Conservation (phyloP, 352 stramenopile species). For the Pelagophyceae sp. region DNA sequence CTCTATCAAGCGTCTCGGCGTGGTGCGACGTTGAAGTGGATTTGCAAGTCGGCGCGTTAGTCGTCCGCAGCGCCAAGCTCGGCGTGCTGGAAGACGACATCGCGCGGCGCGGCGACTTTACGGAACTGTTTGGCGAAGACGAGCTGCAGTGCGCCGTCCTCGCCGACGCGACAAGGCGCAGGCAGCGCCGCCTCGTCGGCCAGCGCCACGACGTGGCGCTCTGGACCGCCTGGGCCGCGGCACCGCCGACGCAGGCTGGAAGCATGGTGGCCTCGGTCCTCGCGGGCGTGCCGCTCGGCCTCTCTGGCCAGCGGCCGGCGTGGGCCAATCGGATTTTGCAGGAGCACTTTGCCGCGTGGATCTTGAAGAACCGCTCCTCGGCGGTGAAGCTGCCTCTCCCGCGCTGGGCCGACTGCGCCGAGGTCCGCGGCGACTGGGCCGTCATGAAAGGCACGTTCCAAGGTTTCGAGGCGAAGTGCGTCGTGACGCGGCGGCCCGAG, state of each 20-base stretch:
- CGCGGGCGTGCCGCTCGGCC: neutral
- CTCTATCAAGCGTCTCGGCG: conserved; percentile 30
- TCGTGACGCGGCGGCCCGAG: conserved; percentile 60
- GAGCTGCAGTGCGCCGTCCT: conserved; percentile 62
- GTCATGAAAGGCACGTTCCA: no score
- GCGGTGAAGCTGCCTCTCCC: no score
- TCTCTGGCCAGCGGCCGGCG: neutral
- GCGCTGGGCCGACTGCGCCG: neutral
- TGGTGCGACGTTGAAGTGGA: conserved; percentile 68
- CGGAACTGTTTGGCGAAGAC: conserved; percentile 37
- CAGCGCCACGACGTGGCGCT: conserved; percentile 71
- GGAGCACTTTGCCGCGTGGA: neutral
- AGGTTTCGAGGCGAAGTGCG: conserved; percentile 14
- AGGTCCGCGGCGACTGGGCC: neutral
- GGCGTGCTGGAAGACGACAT: conserved; percentile 62
- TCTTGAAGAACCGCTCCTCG: neutral
- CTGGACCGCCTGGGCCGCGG: conserved; percentile 40
- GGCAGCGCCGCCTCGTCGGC: conserved; percentile 72
- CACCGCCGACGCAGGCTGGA: neutral
- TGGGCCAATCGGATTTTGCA: neutral
- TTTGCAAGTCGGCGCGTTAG: conserved; percentile 77
- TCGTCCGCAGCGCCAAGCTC: conserved; percentile 78
- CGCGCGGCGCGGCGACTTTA: conserved; percentile 38
- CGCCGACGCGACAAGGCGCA: conserved; percentile 66
- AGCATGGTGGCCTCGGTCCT: neutral